A percentile compares a stretch with the other conserved stretches of the same genome.
These are phyloP conservation scores for Aspergillus fijiensis DNA, from an alignment of 2,329 filamentous ascomycete species.

Conservation along the genomic window DNA sequence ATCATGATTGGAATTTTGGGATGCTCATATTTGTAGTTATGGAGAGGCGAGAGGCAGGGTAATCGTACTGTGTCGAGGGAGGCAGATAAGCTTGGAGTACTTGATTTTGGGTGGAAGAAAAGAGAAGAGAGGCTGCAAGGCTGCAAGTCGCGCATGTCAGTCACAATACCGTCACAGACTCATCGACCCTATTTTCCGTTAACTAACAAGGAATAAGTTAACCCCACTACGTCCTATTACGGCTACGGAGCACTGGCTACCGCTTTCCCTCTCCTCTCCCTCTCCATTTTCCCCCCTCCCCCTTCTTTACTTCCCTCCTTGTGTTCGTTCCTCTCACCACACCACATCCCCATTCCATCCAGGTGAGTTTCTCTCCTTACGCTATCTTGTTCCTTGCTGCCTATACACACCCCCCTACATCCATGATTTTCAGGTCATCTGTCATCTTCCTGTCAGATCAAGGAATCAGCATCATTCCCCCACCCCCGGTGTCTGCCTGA, in stretches of 20 bases:
- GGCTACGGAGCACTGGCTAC: not conserved
- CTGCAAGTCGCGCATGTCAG: not conserved
- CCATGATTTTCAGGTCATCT: not conserved
- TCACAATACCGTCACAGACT: not conserved
- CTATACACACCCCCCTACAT: not conserved
- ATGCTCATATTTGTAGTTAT: no score
- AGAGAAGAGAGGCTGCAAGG: not conserved
- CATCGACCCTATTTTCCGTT: not conserved
- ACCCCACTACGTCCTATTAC: no score
- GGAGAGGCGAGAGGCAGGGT: not conserved
- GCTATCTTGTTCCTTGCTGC: not conserved
- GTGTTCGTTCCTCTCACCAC: conserved; percentile 1
- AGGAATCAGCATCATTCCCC: not conserved
- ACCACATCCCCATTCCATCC: not conserved
- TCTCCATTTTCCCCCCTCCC: conserved; percentile 5
- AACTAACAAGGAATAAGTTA: no score
- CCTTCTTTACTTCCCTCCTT: conserved; percentile 6
- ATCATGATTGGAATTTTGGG: no score
- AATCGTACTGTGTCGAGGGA: conserved; percentile 2
- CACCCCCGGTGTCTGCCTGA: conserved; percentile 16
- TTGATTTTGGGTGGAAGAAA: not conserved
- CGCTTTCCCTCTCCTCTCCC: not conserved
- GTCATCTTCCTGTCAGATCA: not conserved
- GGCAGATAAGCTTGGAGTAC: not conserved
- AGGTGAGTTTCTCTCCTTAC: not conserved